Evolutionary conservation across 306 rosid species (phyloP), one percentile per base, ranked within the genome.

Genomic region (Herpetospermum pedunculosum): DNA sequence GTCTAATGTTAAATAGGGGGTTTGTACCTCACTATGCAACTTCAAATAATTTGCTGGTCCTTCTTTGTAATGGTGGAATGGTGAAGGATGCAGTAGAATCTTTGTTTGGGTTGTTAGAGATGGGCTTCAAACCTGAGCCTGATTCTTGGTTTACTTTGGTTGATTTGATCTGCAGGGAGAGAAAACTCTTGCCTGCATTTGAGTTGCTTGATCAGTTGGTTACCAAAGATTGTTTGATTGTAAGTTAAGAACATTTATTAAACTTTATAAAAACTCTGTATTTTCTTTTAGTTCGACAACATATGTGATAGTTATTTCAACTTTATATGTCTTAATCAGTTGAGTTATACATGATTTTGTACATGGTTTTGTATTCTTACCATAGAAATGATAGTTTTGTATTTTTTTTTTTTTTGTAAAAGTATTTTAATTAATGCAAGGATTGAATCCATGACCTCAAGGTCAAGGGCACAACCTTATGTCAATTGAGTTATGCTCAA

Each of bases 11-110:
- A 48, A 73, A 81, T 80, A 90, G 97, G 83, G 92, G 96, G 8
- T 85, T 87, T 82, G 19, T 84, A 41, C 98, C 98, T 18, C 97
- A 92, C 80, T 80, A 84, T 76, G 97, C 90, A 47, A 87, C 97
- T 77, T 90, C 97, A 54, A 93, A 93, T 78, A 89, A 82, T 69
- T 74, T 87, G 81, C 79, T 93, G 76, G 84, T 86, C 69, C 57
- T 83, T 78, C 88, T 90, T 76, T 88, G 96, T 76, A 78, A 84
- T 67, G 90, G 85, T 4, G 89, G 87, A 43, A 88, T 87, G 96
- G 85, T 52, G n/a, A 87, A 85, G 43, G 88, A 75, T 75, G 98
- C 94, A 55, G 85, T 80, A 43, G 18, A 30, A 54, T 84, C 88
- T 53, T 80, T 90, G 52, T 67, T 85, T 78, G 87, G 77, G 74